These are phyloP conservation scores for Fusarium annulatum DNA, from an alignment of 2,329 filamentous ascomycete genomes.

Conservation along the genomic window DNA sequence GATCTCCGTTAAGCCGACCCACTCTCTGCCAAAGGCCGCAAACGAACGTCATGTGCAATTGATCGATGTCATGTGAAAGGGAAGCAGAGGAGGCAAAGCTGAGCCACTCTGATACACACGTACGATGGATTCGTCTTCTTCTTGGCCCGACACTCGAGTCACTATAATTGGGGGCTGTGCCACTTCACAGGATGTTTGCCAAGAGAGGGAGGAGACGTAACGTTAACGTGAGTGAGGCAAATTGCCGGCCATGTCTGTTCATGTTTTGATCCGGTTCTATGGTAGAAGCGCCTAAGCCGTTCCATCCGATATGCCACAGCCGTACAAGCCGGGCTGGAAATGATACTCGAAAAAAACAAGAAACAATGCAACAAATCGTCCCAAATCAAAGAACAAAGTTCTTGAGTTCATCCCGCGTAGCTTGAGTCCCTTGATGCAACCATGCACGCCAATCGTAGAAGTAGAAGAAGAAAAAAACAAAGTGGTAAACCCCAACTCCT, in stretches of 20 bases:
- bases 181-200: conserved; percentile 16
- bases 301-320: conserved; percentile 22
- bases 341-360: conserved; percentile 12
- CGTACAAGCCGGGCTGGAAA: not conserved
- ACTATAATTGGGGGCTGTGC: conserved; percentile 13
- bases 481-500: conserved; percentile 33
- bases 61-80: conserved; percentile 41
- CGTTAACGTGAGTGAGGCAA: conserved; percentile 26
- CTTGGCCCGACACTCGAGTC: conserved; percentile 9
- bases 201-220: conserved; percentile 15
- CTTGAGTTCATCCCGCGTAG: conserved; percentile 25
- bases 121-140: conserved; percentile 12
- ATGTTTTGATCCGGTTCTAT: conserved; percentile 32
- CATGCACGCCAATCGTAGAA: conserved; percentile 36
- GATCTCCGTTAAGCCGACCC: conserved; percentile 21
- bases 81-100: conserved; percentile 18
- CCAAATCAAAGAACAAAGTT: conserved; percentile 24
- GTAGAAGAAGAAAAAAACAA: conserved; percentile 20
- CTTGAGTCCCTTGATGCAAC: conserved; percentile 36
- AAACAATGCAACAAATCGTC: conserved; percentile 32
- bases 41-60: conserved; percentile 38
- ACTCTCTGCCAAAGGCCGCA: conserved; percentile 18
- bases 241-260: conserved; percentile 32
- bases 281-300: conserved; percentile 33
- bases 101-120: conserved; percentile 27